Evolutionary conservation across 2,329 filamentous ascomycete species (phyloP), one percentile per base, ranked within the genome.

Genomic region (Shiraia bambusicola): DNA sequence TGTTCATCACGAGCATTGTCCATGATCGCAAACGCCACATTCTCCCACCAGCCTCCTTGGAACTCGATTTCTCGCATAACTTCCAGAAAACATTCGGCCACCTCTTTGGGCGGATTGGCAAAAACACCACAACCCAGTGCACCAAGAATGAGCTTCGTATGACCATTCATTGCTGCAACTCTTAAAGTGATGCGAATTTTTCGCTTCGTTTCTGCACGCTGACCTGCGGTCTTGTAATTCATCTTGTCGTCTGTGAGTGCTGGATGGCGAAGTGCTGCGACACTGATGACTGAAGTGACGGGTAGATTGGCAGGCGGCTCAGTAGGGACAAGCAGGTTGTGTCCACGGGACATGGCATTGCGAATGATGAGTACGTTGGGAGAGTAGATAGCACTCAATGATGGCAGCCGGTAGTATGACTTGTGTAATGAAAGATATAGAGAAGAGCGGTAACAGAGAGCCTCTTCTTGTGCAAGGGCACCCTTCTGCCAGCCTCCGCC

Each of bases 121-220:
- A 86, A 87, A 0, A 78, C 82, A 3, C 84, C 85, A 53, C 84
- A 88, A 0, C 85, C 85, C 35, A 88, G 59, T 0, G 85, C 84
- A 0, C 85, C 84, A 1, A 89, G 71, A 4, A 88, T 79, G 7
- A 88, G 65, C 50, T 76, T 71, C 15, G 75, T 70, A 54, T 86
- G 82, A 1, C 72, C 73, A 19, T 78, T 71, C 4, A 59, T 59
- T n/a, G 76, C 83, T 2, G 82, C 81, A 41, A 83, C 76, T 4
- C 83, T 73, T 37, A 87, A 65, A 13, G 76, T 73, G 13, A 83
- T 59, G 15, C 82, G 70, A 72, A 87, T 86, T 63, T 86, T 86
- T 31, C 75, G 68, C 63, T 80, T 81, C 54, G 78, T 85, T 28
- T 79, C 50, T 0, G 75, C 67, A n/a, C 77, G 71, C 45, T 81